Evolutionary conservation across 2,329 filamentous ascomycete genomes (phyloP).

Genomic region (Claviceps maximensis): DNA sequence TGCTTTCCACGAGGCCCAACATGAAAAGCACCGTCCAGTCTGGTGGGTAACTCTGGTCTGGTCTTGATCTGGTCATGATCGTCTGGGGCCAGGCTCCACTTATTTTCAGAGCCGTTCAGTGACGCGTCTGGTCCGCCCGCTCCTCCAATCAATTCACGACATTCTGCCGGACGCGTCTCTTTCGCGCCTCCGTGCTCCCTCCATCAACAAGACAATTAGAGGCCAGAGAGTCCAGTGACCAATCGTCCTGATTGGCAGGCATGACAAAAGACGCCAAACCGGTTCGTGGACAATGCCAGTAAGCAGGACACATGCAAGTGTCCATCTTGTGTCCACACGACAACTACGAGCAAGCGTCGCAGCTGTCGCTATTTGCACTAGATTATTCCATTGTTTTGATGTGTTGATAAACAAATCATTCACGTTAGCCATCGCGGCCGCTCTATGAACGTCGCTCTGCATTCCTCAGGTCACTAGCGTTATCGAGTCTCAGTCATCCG

Average conservation of each 20-base stretch:
- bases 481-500: background rate
- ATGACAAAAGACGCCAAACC: background rate
- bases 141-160: background rate
- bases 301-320: background rate
- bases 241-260: background rate
- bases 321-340: background rate
- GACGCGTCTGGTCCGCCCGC: background rate
- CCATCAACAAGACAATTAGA: conserved; percentile 1
- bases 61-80: background rate
- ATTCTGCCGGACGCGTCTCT: background rate
- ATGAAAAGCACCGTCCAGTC: too few relatives aligned
- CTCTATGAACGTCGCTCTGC: background rate
- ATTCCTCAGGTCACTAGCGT: background rate
- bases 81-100: background rate
- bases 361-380: background rate
- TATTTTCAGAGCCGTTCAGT: background rate
- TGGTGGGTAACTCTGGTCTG: too few relatives aligned
- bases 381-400: background rate
- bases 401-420: background rate
- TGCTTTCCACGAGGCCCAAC: background rate
- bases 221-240: background rate
- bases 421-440: background rate
- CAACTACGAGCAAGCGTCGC: background rate
- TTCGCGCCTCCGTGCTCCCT: background rate
- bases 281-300: background rate